phyloP scores from a whole-genome alignment of 768 basidiomycete genomes.

The Kwoniella pini region DNA sequence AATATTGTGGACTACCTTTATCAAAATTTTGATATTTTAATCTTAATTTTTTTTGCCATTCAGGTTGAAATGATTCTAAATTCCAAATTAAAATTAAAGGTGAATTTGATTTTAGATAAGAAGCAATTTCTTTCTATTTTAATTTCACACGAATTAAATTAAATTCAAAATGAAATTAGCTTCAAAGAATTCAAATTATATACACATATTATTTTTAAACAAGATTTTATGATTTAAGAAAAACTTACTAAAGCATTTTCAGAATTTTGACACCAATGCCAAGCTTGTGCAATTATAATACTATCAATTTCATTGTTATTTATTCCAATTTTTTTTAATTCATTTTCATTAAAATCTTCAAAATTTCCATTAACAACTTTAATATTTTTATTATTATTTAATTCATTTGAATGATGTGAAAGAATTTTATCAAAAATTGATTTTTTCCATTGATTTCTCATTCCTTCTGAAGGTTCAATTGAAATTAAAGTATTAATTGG shows the following conservation, averaged over 20 bases:
- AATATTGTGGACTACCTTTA: constrained; percentile 76
- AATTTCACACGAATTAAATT: too few relatives aligned
- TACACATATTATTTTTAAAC: not conserved
- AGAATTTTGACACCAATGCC: constrained; percentile 83
- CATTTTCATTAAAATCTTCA: constrained; percentile 39
- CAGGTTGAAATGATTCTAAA: constrained; percentile 69
- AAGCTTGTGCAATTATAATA: constrained; percentile 63
- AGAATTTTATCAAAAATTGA: constrained; percentile 2
- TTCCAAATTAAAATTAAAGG: constrained; percentile 82
- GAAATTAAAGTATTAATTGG: constrained; percentile 64
- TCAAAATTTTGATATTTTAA: constrained; percentile 71
- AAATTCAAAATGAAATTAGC: too few relatives aligned
- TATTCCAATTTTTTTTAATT: not conserved
- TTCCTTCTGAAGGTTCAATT: constrained; percentile 79
- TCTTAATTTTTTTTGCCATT: constrained; percentile 75
- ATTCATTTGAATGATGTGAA: not conserved
- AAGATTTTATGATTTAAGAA: not conserved
- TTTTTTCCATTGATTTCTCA: constrained; percentile 72
- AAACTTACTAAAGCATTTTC: constrained; percentile 62
- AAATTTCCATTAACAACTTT: constrained; percentile 45
- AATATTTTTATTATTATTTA: constrained; percentile 17
- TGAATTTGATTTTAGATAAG: constrained; percentile 76
- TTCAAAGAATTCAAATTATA: not conserved
- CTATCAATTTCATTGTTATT: constrained; percentile 30
- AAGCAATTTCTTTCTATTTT: constrained; percentile 66